Percentiles rank a stretch among this genome's conserved stretches.
phyloP scores from a whole-genome alignment of 805 yeast species.

The Wickerhamomyces bisporus region DNA sequence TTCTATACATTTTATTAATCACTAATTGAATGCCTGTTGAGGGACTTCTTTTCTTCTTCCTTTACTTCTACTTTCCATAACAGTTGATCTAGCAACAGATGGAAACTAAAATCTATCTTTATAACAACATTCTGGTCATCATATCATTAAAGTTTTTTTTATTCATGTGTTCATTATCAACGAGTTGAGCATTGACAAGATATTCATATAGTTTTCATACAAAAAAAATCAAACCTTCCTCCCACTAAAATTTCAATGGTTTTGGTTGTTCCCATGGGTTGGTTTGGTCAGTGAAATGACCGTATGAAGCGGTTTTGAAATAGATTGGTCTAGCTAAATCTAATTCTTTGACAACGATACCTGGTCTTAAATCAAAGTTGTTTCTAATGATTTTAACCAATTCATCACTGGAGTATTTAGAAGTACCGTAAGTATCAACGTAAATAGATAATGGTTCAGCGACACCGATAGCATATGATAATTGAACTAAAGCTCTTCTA shows the following conservation, averaged over 20 bases:
- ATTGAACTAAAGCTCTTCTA: slow-evolving; percentile 96
- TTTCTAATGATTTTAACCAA: slow-evolving; percentile 85
- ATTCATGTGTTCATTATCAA: not conserved
- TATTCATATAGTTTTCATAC: too few relatives aligned
- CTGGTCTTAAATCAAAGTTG: slow-evolving; percentile 99
- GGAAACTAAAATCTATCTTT: slow-evolving; percentile 5
- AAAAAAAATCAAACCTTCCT: too few relatives aligned
- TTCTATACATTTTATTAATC: not conserved
- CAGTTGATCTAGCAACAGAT: not conserved
- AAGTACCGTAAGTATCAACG: slow-evolving; percentile 98
- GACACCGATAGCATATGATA: slow-evolving; percentile 99
- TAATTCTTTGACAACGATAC: slow-evolving; percentile 94
- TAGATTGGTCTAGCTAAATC: slow-evolving; percentile 99
- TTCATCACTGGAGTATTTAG: slow-evolving; percentile 82
- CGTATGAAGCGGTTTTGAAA: slow-evolving; percentile 98
- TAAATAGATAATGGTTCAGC: slow-evolving; percentile 98
- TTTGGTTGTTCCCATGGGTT: slow-evolving; percentile 99
- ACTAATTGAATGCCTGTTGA: not conserved
- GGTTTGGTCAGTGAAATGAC: slow-evolving; percentile 99
- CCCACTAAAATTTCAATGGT: slow-evolving; percentile 50
- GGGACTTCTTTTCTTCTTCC: not conserved
- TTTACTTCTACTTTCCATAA: not conserved
- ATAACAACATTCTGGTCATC: not conserved
- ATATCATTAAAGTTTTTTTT: not conserved
- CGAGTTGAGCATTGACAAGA: slow-evolving; percentile 9